Evolutionary conservation across 2,329 filamentous ascomycete species (phyloP).

Genomic region (Monosporascus sp.): DNA sequence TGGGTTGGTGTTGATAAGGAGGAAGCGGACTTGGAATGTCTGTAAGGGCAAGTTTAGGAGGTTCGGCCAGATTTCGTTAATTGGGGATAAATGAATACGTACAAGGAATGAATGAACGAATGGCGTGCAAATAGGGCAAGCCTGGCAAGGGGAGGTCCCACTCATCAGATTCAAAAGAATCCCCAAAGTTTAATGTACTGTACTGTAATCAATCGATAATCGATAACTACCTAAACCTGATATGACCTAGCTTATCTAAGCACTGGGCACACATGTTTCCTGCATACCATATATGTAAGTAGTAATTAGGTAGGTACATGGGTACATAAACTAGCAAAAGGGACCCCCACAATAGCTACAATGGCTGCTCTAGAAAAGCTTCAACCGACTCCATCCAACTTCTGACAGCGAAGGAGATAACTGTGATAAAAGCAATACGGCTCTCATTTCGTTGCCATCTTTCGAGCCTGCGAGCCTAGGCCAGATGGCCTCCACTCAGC

Average conservation of each 20-base stretch:
- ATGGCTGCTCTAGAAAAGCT: conserved; percentile 7
- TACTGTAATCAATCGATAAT: too few species aligned
- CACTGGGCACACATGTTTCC: too few species aligned
- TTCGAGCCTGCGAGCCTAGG: not conserved
- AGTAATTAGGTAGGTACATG: too few species aligned
- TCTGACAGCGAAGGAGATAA: not conserved
- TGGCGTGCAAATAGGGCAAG: conserved; percentile 1
- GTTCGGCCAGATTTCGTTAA: conserved; percentile 29
- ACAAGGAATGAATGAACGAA: conserved; percentile 1
- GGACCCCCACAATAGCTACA: too few species aligned
- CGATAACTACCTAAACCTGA: too few species aligned
- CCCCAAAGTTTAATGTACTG: not conserved
- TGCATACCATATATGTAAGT: too few species aligned
- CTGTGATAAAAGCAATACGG: not conserved
- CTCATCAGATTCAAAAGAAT: conserved; percentile 7
- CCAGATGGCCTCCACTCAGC: conserved; percentile 30
- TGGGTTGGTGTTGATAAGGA: conserved; percentile 1
- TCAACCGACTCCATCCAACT: conserved; percentile 8
- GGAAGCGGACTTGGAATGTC: conserved; percentile 2
- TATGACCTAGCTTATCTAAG: too few species aligned
- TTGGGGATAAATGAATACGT: not conserved
- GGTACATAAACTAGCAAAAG: too few species aligned
- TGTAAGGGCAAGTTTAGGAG: conserved; percentile 16
- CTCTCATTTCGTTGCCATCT: not conserved
- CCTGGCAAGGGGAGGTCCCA: too few species aligned